These are phyloP conservation scores for Nitzschia putrida DNA, from an alignment of 108 stramenopile species.

Conservation along the genomic window DNA sequence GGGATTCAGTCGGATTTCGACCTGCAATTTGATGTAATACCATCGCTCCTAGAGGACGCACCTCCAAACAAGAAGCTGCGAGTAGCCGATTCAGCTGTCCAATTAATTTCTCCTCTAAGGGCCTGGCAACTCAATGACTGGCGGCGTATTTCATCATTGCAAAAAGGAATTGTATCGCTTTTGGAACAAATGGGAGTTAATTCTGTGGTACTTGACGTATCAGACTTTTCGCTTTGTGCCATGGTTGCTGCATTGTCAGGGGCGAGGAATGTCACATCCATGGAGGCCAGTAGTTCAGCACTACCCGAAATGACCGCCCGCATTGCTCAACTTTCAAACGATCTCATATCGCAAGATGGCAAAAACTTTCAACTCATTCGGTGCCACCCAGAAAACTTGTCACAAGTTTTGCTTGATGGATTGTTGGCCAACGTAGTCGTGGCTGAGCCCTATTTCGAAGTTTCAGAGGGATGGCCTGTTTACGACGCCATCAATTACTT, in stretches of 20 bases:
- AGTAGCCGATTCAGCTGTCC: not conserved
- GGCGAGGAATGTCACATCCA: slow-evolving; percentile 56
- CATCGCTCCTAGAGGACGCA: not conserved
- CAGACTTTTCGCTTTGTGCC: slow-evolving; percentile 75
- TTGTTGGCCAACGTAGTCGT: slow-evolving; percentile 55
- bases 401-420: slow-evolving; percentile 6
- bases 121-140: slow-evolving; percentile 72
- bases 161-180: slow-evolving; percentile 43
- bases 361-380: slow-evolving; percentile 24
- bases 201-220: slow-evolving; percentile 60
- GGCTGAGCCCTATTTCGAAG: slow-evolving; percentile 82
- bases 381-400: slow-evolving; percentile 29
- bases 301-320: slow-evolving; percentile 60
- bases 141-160: slow-evolving; percentile 34
- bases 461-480: slow-evolving; percentile 75
- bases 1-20: slow-evolving; percentile 56
- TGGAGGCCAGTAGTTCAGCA: slow-evolving; percentile 54
- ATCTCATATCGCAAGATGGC: slow-evolving; percentile 3
- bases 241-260: slow-evolving; percentile 69
- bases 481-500: slow-evolving; percentile 77
- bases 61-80: not conserved
- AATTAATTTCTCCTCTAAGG: slow-evolving; percentile 52
- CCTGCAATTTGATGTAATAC: slow-evolving; percentile 41
- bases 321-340: slow-evolving; percentile 72
- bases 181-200: slow-evolving; percentile 43